phyloP scores from a whole-genome alignment of 2,329 filamentous ascomycete species.

The Pseudofabraea citricarpa region DNA sequence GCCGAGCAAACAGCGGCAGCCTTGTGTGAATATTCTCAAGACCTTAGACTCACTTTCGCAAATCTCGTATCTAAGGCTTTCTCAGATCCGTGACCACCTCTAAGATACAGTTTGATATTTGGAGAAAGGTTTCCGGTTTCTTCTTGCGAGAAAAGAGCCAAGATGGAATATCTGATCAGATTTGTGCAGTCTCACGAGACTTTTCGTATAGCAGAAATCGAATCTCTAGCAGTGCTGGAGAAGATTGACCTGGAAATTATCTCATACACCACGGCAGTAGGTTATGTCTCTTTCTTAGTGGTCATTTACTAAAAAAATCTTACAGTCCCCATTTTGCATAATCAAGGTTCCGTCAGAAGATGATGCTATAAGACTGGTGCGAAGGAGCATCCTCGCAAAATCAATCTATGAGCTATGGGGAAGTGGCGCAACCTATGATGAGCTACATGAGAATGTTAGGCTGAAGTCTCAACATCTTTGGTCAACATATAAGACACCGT shows the following conservation, averaged over 20 bases:
- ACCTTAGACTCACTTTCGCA: background rate
- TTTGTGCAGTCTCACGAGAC: conserved; percentile 86
- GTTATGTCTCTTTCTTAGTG: conserved; percentile 26
- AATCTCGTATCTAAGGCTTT: too few relatives aligned
- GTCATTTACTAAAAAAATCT: conserved; percentile 12
- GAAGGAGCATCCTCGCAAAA: conserved; percentile 75
- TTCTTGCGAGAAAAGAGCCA: too few relatives aligned
- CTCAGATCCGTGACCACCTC: too few relatives aligned
- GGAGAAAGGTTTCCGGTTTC: too few relatives aligned
- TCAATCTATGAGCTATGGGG: conserved; percentile 91
- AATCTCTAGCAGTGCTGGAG: conserved; percentile 70
- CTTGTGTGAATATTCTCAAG: background rate
- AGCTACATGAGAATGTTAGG: conserved; percentile 63
- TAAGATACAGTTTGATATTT: too few relatives aligned
- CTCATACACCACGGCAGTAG: conserved; percentile 70
- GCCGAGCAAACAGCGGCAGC: background rate
- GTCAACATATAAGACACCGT: conserved; percentile 55
- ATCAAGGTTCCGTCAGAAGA: conserved; percentile 61
- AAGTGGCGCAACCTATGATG: conserved; percentile 57
- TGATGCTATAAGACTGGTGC: conserved; percentile 62
- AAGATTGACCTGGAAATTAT: conserved; percentile 66
- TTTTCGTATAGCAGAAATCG: conserved; percentile 81
- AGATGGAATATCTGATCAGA: conserved; percentile 78
- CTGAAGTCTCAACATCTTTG: conserved; percentile 58
- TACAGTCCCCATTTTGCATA: conserved; percentile 81